These are phyloP conservation scores for Rhynchosporium secalis DNA, from an alignment of 2,329 filamentous ascomycete genomes.

Conservation along the genomic window DNA sequence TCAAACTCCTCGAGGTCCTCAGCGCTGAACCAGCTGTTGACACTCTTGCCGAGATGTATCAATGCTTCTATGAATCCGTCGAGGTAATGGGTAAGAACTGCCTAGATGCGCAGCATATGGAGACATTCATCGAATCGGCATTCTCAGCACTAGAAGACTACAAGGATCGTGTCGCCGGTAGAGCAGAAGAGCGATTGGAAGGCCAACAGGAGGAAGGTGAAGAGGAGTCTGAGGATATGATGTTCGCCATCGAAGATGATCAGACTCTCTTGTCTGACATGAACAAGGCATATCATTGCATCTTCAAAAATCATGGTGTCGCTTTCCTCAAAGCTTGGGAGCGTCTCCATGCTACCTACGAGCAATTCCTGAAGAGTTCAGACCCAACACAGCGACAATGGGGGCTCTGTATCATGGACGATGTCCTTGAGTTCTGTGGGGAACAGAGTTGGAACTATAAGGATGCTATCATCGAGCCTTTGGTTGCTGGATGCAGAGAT, in stretches of 20 bases:
- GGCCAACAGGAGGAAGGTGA: slow-evolving; percentile 82
- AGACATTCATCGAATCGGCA: slow-evolving; percentile 82
- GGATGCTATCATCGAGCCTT: slow-evolving; percentile 80
- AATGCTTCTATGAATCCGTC: slow-evolving; percentile 98
- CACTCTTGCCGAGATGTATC: slow-evolving; percentile 97
- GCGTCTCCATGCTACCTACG: slow-evolving; percentile 79
- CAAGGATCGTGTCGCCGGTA: slow-evolving; percentile 78
- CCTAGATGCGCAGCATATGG: slow-evolving; percentile 76
- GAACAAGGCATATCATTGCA: slow-evolving; percentile 99
- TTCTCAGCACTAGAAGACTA: slow-evolving; percentile 89
- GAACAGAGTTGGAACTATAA: slow-evolving; percentile 84
- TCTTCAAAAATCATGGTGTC: slow-evolving; percentile 94
- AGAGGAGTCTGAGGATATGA: slow-evolving; percentile 81
- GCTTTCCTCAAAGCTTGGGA: slow-evolving; percentile 88
- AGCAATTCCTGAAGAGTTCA: slow-evolving; percentile 74
- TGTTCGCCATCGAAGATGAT: slow-evolving; percentile 94
- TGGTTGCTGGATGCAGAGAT: slow-evolving; percentile 84
- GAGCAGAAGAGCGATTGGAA: slow-evolving; percentile 76
- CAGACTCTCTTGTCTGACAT: slow-evolving; percentile 96
- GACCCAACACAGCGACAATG: slow-evolving; percentile 95
- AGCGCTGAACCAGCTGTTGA: slow-evolving; percentile 94
- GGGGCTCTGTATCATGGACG: slow-evolving; percentile 98
- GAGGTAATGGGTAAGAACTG: slow-evolving; percentile 89
- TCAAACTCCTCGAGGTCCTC: slow-evolving; percentile 90
- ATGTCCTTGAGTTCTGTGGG: slow-evolving; percentile 96